Evolutionary conservation across 2,329 filamentous ascomycete species (phyloP).

Genomic region (Trichophyton benhamiae): DNA sequence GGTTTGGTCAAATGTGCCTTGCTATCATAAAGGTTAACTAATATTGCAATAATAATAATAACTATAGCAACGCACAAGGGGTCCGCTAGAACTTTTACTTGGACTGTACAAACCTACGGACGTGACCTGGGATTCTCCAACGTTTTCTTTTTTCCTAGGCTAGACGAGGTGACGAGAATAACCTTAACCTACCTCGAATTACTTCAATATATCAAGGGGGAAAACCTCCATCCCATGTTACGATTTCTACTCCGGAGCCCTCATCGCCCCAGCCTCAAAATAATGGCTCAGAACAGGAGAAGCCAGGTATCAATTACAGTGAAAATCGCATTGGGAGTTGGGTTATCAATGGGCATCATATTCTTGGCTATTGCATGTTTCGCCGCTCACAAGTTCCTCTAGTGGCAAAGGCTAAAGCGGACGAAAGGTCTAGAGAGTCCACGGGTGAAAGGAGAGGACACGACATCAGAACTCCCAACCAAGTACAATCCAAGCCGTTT

Average conservation of each 20-base stretch:
- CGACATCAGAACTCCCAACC: background rate
- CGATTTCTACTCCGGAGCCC: background rate
- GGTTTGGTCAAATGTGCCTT: background rate
- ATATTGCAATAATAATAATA: background rate
- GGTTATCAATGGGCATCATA: background rate
- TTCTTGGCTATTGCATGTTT: background rate
- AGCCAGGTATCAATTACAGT: background rate
- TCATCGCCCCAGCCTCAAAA: background rate
- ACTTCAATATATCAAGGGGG: conserved; percentile 7
- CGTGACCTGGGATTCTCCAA: conserved; percentile 6
- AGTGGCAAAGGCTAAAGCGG: background rate
- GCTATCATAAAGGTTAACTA: background rate
- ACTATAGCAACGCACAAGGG: background rate
- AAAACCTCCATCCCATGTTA: background rate
- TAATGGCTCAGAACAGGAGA: background rate
- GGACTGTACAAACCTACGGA: conserved; percentile 7
- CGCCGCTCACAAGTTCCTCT: background rate
- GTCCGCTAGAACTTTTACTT: conserved; percentile 6
- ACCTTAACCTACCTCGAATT: conserved; percentile 6
- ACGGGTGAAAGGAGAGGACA: background rate
- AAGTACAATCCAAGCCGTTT: background rate
- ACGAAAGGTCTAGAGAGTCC: background rate
- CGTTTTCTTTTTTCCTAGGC: conserved; percentile 11
- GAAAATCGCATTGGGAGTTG: background rate
- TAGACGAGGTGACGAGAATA: background rate